Percentiles rank a stretch among this genome's conserved stretches.
phyloP scores from a whole-genome alignment of 768 basidiomycete species.

The Leucocoprinus leucothites region DNA sequence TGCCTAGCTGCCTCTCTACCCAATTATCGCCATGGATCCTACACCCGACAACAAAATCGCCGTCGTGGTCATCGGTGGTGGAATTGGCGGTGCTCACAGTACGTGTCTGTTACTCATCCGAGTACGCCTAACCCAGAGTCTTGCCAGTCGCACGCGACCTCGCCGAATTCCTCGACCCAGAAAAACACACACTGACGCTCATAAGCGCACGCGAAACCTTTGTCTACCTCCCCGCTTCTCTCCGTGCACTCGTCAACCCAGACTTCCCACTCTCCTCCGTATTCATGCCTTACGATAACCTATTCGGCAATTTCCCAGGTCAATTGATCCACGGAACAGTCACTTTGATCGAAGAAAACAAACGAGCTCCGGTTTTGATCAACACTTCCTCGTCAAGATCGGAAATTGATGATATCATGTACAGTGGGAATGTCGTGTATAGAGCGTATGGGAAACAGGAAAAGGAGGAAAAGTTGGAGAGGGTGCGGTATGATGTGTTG shows the following conservation, averaged over 20 bases:
- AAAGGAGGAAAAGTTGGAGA: not conserved
- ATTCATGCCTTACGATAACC: conserved; percentile 20
- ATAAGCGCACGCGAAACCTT: conserved; percentile 46
- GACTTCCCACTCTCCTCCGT: conserved; percentile 27
- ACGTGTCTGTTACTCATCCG: not conserved
- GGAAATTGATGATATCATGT: no score
- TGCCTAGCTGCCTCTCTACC: no score
- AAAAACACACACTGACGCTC: conserved; percentile 45
- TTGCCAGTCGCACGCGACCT: conserved; percentile 37
- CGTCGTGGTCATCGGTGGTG: conserved; percentile 1
- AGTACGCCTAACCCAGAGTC: not conserved
- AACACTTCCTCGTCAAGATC: no score
- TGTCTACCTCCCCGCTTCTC: conserved; percentile 42
- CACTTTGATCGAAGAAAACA: conserved; percentile 22
- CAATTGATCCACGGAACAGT: conserved; percentile 34
- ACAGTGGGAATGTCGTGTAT: conserved; percentile 7
- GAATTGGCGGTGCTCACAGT: conserved; percentile 7
- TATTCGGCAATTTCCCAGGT: conserved; percentile 26
- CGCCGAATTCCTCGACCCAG: conserved; percentile 41
- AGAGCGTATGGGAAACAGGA: no score
- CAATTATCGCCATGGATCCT: no score
- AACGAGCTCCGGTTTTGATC: conserved; percentile 19
- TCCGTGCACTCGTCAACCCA: conserved; percentile 46
- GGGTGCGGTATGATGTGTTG: conserved; percentile 40
- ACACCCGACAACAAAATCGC: not conserved